phyloP scores from a whole-genome alignment of 2,329 filamentous ascomycete species.

The Talaromyces sp. region DNA sequence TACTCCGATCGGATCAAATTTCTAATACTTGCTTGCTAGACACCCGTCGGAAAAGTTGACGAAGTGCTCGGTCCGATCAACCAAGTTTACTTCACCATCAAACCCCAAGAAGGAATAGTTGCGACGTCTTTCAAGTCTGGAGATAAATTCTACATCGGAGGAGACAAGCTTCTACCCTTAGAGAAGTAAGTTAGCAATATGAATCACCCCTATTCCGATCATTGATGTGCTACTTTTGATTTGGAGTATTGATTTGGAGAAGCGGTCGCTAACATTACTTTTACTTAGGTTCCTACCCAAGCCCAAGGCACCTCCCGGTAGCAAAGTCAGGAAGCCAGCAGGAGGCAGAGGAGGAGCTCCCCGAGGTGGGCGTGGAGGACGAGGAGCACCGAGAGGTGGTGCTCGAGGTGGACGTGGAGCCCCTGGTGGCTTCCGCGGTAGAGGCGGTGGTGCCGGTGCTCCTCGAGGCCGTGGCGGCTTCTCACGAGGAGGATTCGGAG shows the following conservation, averaged over 20 bases:
- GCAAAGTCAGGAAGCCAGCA: conserved; percentile 67
- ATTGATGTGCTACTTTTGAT: neutral
- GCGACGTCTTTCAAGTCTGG: conserved; percentile 90
- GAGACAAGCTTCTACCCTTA: conserved; percentile 89
- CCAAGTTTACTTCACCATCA: conserved; percentile 97
- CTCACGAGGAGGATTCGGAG: conserved; percentile 30
- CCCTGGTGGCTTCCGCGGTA: conserved; percentile 16
- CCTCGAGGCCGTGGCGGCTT: conserved; percentile 24
- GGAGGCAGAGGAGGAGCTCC: conserved; percentile 51
- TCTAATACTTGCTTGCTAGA: conserved; percentile 46
- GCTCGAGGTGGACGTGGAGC: conserved; percentile 24
- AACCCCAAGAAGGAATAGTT: conserved; percentile 93
- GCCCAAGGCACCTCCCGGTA: conserved; percentile 69
- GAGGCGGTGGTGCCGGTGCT: conserved; percentile 14
- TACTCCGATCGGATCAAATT: neutral
- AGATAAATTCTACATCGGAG: conserved; percentile 95
- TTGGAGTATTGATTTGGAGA: neutral
- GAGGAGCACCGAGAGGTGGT: conserved; percentile 45
- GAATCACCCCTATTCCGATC: neutral
- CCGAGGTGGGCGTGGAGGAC: conserved; percentile 48
- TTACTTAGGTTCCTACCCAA: conserved; percentile 75
- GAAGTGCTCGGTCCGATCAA: conserved; percentile 97
- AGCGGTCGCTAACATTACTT: conserved; percentile 7
- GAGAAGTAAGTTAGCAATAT: conserved; percentile 60
- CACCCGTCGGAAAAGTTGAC: conserved; percentile 91